These are phyloP conservation scores for Geosiphon pyriformis DNA, from an alignment of 192 early-diverging fungal species.

Conservation along the genomic window DNA sequence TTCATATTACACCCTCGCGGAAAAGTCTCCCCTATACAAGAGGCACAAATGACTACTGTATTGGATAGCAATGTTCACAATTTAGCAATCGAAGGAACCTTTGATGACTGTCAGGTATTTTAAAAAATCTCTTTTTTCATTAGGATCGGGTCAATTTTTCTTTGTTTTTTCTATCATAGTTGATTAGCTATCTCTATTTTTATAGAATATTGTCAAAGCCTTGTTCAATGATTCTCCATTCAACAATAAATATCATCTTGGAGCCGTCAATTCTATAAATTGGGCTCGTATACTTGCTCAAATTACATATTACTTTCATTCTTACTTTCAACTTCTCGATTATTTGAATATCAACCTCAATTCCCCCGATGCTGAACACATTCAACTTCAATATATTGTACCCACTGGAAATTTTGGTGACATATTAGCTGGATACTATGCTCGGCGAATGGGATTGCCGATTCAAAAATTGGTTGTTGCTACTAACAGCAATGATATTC, in stretches of 20 bases:
- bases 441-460: conserved; percentile 87
- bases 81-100: conserved; percentile 87
- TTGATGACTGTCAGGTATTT: conserved; percentile 86
- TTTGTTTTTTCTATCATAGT: too few species aligned
- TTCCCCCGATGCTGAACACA: conserved; percentile 36
- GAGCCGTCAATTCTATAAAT: conserved; percentile 98
- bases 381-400: conserved; percentile 71
- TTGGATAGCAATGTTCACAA: conserved; percentile 91
- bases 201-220: conserved; percentile 84
- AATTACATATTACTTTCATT: conserved; percentile 92
- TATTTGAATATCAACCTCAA: conserved; percentile 42
- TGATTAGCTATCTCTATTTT: not conserved
- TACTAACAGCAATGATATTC: conserved; percentile 98
- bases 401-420: conserved; percentile 99
- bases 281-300: conserved; percentile 97
- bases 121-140: not conserved
- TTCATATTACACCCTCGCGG: conserved; percentile 91
- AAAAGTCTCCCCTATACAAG: conserved; percentile 90
- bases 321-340: conserved; percentile 67
- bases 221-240: conserved; percentile 78
- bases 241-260: conserved; percentile 70
- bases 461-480: conserved; percentile 75
- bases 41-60: conserved; percentile 98
- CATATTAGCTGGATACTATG: conserved; percentile 88
- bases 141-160: not conserved